Evolutionary conservation across 192 early-diverging fungal genomes (phyloP).

Genomic region (Thoreauomyces humboldtii): DNA sequence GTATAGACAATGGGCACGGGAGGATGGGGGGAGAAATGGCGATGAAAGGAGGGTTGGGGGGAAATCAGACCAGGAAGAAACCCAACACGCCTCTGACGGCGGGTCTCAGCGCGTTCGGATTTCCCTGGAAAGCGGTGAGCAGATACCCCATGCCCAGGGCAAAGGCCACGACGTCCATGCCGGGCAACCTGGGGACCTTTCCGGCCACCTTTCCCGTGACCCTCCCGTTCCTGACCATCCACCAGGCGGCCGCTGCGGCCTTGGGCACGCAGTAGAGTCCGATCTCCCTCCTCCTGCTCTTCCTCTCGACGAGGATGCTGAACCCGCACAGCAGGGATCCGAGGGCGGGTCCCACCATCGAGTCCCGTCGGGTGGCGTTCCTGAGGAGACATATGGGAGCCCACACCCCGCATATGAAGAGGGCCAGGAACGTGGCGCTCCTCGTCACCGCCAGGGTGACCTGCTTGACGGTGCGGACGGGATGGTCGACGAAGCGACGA

Average conservation of each 20-base stretch:
- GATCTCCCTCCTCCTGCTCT: slow-evolving; percentile 62
- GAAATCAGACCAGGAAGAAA: slow-evolving; percentile 37
- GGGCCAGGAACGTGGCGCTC: slow-evolving; percentile 55
- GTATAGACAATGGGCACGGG: no score
- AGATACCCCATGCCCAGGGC: slow-evolving; percentile 51
- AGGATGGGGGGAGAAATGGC: no score
- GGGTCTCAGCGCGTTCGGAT: slow-evolving; percentile 48
- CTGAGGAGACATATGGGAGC: slow-evolving; percentile 50
- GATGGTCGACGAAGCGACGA: slow-evolving; percentile 29
- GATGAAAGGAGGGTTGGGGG: no score
- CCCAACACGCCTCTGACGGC: slow-evolving; percentile 51
- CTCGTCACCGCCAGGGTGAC: slow-evolving; percentile 45
- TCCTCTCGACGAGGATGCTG: slow-evolving; percentile 61
- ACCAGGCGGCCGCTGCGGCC: slow-evolving; percentile 71
- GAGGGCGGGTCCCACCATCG: slow-evolving; percentile 48
- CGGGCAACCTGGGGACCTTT: slow-evolving; percentile 15
- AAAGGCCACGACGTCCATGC: slow-evolving; percentile 48
- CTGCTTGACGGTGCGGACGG: slow-evolving; percentile 32
- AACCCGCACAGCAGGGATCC: slow-evolving; percentile 60
- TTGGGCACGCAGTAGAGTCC: slow-evolving; percentile 82
- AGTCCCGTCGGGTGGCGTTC: slow-evolving; percentile 24
- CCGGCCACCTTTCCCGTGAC: no score
- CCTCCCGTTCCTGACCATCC: slow-evolving; percentile 14
- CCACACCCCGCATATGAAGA: slow-evolving; percentile 55
- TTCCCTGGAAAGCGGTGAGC: slow-evolving; percentile 46